A percentile compares a stretch with the other conserved stretches of the same genome.
phyloP scores from a whole-genome alignment of 108 stramenopile species.

The Nitzschia inconspicua region DNA sequence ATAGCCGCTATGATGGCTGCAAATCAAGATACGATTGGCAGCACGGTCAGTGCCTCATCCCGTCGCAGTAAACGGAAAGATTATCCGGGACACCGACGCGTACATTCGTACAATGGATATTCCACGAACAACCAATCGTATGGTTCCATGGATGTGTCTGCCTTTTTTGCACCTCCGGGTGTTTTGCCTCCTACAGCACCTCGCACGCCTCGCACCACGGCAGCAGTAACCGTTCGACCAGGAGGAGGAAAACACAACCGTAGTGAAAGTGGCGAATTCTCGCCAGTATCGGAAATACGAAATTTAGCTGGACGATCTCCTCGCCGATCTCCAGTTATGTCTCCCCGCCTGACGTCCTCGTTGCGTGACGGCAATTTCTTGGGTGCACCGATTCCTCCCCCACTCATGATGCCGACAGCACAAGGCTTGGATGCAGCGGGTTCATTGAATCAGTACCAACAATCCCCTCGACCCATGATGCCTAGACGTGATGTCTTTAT shows the following conservation, averaged over 20 bases:
- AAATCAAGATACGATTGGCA: not conserved
- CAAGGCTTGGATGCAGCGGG: no score
- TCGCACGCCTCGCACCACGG: not conserved
- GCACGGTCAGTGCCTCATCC: not conserved
- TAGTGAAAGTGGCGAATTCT: slow-evolving; percentile 14
- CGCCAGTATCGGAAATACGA: slow-evolving; percentile 21
- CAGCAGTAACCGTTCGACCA: not conserved
- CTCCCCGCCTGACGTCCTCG: no score
- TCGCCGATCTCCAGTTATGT: not conserved
- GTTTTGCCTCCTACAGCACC: not conserved
- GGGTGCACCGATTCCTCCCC: no score
- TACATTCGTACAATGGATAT: slow-evolving; percentile 14
- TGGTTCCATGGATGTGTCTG: slow-evolving; percentile 2
- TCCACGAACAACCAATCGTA: not conserved
- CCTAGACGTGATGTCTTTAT: slow-evolving; percentile 8
- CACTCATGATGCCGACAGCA: no score
- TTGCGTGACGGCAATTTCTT: no score
- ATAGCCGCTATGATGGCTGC: no score
- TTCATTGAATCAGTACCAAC: no score
- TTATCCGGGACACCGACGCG: slow-evolving; percentile 4
- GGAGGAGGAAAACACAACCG: not conserved
- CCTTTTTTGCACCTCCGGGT: slow-evolving; percentile 5
- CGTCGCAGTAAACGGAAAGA: slow-evolving; percentile 1
- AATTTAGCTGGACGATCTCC: slow-evolving; percentile 19
- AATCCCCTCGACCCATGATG: not conserved